phyloP scores from a whole-genome alignment of 768 basidiomycete genomes.

The Pulveroboletus sp. region DNA sequence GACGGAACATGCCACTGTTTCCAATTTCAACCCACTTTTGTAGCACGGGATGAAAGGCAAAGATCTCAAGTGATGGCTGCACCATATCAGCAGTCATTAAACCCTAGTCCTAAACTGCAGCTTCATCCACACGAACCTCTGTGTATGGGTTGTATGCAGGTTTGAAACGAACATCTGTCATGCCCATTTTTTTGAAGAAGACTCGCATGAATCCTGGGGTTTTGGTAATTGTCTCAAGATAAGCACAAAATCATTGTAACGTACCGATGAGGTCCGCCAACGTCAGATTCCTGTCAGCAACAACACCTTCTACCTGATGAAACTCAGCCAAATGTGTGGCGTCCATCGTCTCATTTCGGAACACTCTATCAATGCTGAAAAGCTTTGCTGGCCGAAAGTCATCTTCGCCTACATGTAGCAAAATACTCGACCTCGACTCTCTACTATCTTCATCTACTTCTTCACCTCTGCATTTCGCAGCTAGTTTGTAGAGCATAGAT shows the following conservation, averaged over 20 bases:
- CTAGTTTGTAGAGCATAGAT: conserved; percentile 90
- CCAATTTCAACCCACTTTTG: conserved; percentile 97
- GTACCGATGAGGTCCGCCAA: conserved; percentile 92
- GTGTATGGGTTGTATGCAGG: conserved; percentile 99
- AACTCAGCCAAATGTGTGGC: conserved; percentile 98
- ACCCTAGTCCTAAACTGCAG: not conserved
- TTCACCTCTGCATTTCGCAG: conserved; percentile 74
- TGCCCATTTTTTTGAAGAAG: conserved; percentile 98
- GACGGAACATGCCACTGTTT: conserved; percentile 99
- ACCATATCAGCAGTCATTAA: conserved; percentile 9
- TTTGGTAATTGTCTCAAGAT: not conserved
- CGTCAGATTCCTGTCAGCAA: conserved; percentile 89
- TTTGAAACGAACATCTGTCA: conserved; percentile 92
- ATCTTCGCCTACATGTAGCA: conserved; percentile 37
- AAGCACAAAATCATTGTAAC: conserved; percentile 11
- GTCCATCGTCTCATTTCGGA: conserved; percentile 98
- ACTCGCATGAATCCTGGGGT: conserved; percentile 90
- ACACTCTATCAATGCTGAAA: conserved; percentile 97
- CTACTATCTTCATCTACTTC: conserved; percentile 34
- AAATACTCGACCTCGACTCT: conserved; percentile 3
- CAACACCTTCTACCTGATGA: conserved; percentile 99
- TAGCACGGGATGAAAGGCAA: conserved; percentile 93
- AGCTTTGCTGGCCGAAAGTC: conserved; percentile 90
- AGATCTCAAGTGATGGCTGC: conserved; percentile 94
- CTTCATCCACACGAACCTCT: conserved; percentile 48